These are phyloP conservation scores for Xerocomus tenax DNA, from an alignment of 1,284 basidiomycete genomes.

Conservation along the genomic window DNA sequence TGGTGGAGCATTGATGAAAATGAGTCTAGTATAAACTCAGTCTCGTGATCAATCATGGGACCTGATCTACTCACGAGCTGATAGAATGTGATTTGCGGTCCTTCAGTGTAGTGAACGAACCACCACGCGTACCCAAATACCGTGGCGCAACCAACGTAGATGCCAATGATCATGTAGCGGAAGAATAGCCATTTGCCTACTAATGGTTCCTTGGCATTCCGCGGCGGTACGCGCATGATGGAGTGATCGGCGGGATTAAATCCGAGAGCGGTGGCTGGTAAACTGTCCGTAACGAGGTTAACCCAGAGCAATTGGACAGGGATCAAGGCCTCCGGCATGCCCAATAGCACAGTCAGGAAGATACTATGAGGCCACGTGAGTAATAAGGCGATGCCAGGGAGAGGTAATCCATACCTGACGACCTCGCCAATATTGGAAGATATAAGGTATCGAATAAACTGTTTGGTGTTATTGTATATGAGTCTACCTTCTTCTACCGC, in stretches of 20 bases:
- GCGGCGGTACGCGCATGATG: slow-evolving; percentile 90
- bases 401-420: slow-evolving; percentile 50
- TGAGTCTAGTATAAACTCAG: slow-evolving; percentile 55
- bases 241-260: slow-evolving; percentile 95
- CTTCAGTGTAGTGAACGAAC: slow-evolving; percentile 86
- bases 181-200: slow-evolving; percentile 92
- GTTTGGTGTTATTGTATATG: slow-evolving; percentile 99
- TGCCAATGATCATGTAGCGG: slow-evolving; percentile 88
- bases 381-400: neutral
- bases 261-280: slow-evolving; percentile 95
- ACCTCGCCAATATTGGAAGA: slow-evolving; percentile 98
- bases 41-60: slow-evolving; percentile 4
- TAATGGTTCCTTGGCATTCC: slow-evolving; percentile 82
- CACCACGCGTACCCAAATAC: slow-evolving; percentile 98
- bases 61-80: slow-evolving; percentile 64
- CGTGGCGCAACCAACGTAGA: slow-evolving; percentile 90
- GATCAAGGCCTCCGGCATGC: slow-evolving; percentile 97
- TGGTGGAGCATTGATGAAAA: slow-evolving; percentile 81
- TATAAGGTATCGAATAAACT: slow-evolving; percentile 92
- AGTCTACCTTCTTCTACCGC: slow-evolving; percentile 95
- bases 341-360: slow-evolving; percentile 92
- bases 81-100: slow-evolving; percentile 88
- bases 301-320: slow-evolving; percentile 98
- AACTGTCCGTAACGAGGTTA: slow-evolving; percentile 90
- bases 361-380: slow-evolving; percentile 47